Evolutionary conservation across 305 asterid species (phyloP).

Genomic region (Lippia alba): DNA sequence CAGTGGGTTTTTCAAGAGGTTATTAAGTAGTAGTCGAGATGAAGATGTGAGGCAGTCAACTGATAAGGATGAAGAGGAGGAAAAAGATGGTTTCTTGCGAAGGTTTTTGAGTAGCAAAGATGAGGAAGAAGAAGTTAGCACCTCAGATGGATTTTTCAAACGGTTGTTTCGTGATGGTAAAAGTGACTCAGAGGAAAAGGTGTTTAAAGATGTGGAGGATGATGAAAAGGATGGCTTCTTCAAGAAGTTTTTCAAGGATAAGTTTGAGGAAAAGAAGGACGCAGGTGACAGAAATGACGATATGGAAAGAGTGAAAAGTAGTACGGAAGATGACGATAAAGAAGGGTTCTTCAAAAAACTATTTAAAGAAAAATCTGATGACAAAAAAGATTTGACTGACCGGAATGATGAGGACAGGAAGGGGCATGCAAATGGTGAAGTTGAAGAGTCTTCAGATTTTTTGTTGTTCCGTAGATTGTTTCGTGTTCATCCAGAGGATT

Average conservation of each 20-base stretch:
- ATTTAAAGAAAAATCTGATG: constrained; percentile 69
- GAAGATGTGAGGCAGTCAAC: constrained; percentile 54
- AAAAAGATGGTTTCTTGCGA: constrained; percentile 54
- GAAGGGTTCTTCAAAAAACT: constrained; percentile 69
- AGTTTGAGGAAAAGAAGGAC: constrained; percentile 68
- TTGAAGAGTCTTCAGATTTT: constrained; percentile 68
- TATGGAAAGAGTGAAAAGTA: constrained; percentile 52
- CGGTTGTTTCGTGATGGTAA: constrained; percentile 70
- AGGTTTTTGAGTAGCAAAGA: constrained; percentile 47
- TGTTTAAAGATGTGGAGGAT: constrained; percentile 57
- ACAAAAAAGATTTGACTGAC: constrained; percentile 55
- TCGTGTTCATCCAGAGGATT: constrained; percentile 81
- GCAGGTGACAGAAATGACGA: constrained; percentile 51
- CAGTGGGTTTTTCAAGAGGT: constrained; percentile 66
- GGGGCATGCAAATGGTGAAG: constrained; percentile 58
- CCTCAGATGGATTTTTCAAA: constrained; percentile 68
- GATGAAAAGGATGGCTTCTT: constrained; percentile 72
- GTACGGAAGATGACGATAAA: constrained; percentile 63
- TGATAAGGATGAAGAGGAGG: constrained; percentile 52
- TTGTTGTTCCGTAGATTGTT: constrained; percentile 67
- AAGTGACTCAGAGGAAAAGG: constrained; percentile 60
- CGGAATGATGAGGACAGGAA: constrained; percentile 50
- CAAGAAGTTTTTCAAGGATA: constrained; percentile 68
- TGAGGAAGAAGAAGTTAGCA: constrained; percentile 51
- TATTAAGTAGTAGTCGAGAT: constrained; percentile 59